These are phyloP conservation scores for Wallacemonas sp. DNA, from an alignment of 208 protist species.

Conservation along the genomic window DNA sequence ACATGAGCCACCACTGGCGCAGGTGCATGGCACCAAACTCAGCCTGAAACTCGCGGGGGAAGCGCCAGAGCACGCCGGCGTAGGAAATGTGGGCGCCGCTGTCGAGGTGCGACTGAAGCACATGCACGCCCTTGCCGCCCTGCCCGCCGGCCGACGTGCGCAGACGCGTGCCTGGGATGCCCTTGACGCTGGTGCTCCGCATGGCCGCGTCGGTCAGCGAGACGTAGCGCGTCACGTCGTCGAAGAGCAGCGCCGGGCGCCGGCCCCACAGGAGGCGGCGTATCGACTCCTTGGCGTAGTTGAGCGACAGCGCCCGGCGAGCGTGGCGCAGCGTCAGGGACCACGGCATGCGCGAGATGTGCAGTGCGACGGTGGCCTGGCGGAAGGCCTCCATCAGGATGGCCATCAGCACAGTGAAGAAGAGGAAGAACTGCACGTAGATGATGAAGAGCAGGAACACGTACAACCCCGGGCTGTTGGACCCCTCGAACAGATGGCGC, in stretches of 20 bases:
- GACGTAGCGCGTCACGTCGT: conserved; percentile 28
- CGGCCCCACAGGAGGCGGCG: conserved; percentile 27
- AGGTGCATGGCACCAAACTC: conserved; percentile 44
- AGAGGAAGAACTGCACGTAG: conserved; percentile 18
- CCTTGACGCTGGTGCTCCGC: not conserved
- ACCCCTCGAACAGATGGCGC: conserved; percentile 9
- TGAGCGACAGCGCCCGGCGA: conserved; percentile 12
- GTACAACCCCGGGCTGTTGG: conserved; percentile 12
- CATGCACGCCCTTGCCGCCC: not conserved
- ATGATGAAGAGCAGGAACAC: conserved; percentile 24
- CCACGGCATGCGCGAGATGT: conserved; percentile 8
- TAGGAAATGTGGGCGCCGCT: conserved; percentile 26
- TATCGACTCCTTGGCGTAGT: conserved; percentile 25
- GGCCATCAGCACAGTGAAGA: conserved; percentile 19
- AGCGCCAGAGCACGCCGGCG: conserved; percentile 37
- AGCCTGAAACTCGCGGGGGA: conserved; percentile 42
- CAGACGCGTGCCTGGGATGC: not conserved
- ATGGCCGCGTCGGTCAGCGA: conserved; percentile 20
- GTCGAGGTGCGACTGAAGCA: conserved; percentile 7
- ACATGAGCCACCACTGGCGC: conserved; percentile 39
- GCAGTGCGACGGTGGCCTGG: conserved; percentile 7
- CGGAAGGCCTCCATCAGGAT: conserved; percentile 24
- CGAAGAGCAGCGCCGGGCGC: conserved; percentile 23
- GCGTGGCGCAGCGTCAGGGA: conserved; percentile 11
- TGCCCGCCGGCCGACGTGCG: not conserved